phyloP scores from a whole-genome alignment of 805 yeast genomes.

The Yarrowia hollandica region DNA sequence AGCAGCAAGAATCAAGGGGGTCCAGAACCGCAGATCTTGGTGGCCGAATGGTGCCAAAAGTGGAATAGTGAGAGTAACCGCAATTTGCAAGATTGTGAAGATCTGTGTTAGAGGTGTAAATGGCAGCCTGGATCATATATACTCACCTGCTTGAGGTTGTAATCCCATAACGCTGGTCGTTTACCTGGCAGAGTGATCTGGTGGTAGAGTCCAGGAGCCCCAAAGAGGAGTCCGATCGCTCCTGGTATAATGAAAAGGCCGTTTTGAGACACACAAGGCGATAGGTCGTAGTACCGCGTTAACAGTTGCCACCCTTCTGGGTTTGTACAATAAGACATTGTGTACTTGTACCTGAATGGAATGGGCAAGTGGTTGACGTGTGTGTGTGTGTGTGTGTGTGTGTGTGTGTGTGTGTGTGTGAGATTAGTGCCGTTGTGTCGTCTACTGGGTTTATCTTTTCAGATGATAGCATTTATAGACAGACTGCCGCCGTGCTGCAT shows the following conservation, averaged over 20 bases:
- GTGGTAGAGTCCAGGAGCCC: background rate
- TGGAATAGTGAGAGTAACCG: background rate
- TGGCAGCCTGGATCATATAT: too few species aligned
- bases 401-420: too few species aligned
- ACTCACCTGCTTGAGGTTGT: conserved; percentile 24
- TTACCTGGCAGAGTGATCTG: background rate
- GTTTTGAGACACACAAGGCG: conserved; percentile 22
- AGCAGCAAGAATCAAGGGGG: conserved; percentile 29
- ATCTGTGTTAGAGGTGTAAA: conserved; percentile 13
- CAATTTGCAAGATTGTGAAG: background rate
- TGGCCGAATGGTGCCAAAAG: background rate
- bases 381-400: background rate
- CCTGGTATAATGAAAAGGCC: background rate
- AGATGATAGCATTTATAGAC: too few species aligned
- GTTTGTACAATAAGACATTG: conserved; percentile 22
- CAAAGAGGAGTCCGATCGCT: background rate
- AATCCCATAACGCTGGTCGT: conserved; percentile 19
- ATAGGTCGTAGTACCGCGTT: conserved; percentile 20
- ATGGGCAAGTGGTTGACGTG: background rate
- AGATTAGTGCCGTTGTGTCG: too few species aligned
- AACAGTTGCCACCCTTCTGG: conserved; percentile 28
- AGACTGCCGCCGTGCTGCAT: too few species aligned
- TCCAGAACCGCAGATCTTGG: conserved; percentile 7
- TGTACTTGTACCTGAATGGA: too few species aligned
- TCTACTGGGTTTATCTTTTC: too few species aligned